These are phyloP conservation scores for Chlorella ohadii DNA, from an alignment of 139 green algal species.

Conservation along the genomic window DNA sequence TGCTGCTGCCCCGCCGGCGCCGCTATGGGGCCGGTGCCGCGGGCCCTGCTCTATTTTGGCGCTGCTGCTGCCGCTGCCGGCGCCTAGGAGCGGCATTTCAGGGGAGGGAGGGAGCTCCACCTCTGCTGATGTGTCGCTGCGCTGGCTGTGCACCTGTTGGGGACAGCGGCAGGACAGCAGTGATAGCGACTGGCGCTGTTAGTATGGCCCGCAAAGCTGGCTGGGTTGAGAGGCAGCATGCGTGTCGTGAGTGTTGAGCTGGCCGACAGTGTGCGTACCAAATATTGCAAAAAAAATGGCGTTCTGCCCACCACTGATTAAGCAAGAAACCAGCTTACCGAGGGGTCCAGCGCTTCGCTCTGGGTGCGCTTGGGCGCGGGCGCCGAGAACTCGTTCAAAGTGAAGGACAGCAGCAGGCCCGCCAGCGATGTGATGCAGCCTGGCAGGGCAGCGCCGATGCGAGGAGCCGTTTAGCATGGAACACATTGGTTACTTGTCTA, in stretches of 20 bases:
- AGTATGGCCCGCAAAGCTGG: no score
- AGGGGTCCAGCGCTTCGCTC: slow-evolving; percentile 21
- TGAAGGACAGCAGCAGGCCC: slow-evolving; percentile 22
- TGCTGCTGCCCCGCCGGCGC: neutral
- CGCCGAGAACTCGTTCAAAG: neutral
- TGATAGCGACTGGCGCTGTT: no score
- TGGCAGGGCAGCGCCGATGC: neutral
- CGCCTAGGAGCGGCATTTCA: slow-evolving; percentile 3
- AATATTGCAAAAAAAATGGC: no score
- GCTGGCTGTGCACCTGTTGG: slow-evolving; percentile 23
- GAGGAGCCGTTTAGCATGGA: no score
- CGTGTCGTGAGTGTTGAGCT: no score
- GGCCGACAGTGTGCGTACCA: no score
- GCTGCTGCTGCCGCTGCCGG: slow-evolving; percentile 4
- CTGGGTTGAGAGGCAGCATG: no score
- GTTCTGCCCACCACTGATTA: no score
- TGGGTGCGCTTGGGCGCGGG: slow-evolving; percentile 17
- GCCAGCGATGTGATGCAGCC: slow-evolving; percentile 35
- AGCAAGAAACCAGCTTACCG: no score
- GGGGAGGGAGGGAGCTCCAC: slow-evolving; percentile 23
- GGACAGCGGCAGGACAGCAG: no score
- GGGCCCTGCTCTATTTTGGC: neutral
- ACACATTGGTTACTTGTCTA: no score
- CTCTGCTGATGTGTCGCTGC: neutral
- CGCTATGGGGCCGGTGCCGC: neutral